These are phyloP conservation scores for Fraxinus albicans DNA, from an alignment of 305 asterid genomes.

Conservation along the genomic window DNA sequence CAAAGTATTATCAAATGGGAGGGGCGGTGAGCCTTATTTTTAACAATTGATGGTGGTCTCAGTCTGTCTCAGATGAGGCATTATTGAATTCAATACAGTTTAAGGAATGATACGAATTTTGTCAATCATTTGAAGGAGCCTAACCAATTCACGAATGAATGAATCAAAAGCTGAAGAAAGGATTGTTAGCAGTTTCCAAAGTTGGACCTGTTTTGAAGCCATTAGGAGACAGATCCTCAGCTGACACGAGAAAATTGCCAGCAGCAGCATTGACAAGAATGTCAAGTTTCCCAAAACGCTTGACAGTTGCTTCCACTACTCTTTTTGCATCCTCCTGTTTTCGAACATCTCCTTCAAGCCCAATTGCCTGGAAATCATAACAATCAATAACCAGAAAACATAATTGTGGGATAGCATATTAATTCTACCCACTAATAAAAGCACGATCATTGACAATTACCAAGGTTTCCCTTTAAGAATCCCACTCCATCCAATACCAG, in stretches of 20 bases:
- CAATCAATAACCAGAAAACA: not conserved
- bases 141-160: not conserved
- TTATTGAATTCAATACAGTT: not conserved
- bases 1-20: not conserved
- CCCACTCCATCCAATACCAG: not conserved
- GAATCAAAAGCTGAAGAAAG: not conserved
- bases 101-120: not conserved
- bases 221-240: constrained; percentile 91
- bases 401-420: not conserved
- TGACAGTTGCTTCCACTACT: constrained; percentile 73
- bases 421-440: not conserved
- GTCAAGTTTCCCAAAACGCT: constrained; percentile 82
- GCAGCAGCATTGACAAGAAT: constrained; percentile 96
- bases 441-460: too few relatives aligned
- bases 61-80: not conserved
- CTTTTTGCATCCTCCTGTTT: constrained; percentile 71
- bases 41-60: not conserved
- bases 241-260: constrained; percentile 78
- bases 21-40: not conserved
- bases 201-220: constrained; percentile 80
- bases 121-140: not conserved
- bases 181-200: not conserved
- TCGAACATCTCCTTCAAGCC: constrained; percentile 82
- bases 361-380: constrained; percentile 56
- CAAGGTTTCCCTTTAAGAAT: too few relatives aligned